Conservation (phyloP, 140 eudicot species). For the Stevia rebaudiana region DNA sequence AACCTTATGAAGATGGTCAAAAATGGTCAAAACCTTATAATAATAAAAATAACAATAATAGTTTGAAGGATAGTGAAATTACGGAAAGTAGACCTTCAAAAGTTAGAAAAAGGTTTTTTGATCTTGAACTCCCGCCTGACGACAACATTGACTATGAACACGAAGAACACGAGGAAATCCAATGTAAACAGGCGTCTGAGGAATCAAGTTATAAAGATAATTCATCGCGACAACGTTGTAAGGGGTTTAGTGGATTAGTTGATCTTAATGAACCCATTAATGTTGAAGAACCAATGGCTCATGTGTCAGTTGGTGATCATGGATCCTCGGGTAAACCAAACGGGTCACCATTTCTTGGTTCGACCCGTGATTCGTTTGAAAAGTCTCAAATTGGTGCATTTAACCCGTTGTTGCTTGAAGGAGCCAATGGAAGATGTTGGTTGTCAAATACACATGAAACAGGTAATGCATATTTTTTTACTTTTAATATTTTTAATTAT, state of each 20-base stretch:
- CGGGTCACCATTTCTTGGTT: conserved; percentile 3
- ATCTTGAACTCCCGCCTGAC: conserved; percentile 79
- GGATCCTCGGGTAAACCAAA: conserved; percentile 29
- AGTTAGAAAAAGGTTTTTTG: conserved; percentile 68
- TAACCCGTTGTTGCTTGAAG: too few species aligned
- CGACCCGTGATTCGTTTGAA: too few species aligned
- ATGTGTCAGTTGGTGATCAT: conserved; percentile 32
- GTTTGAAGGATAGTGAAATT: conserved; percentile 45
- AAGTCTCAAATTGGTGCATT: too few species aligned
- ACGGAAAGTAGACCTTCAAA: conserved; percentile 73
- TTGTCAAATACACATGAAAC: too few species aligned
- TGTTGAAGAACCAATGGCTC: not conserved
- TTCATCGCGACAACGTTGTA: conserved; percentile 31
- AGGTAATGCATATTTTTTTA: too few species aligned
- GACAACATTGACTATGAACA: conserved; percentile 45
- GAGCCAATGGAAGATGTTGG: too few species aligned
- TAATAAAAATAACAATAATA: not conserved
- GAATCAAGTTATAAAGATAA: conserved; percentile 19
- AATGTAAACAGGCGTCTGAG: too few species aligned
- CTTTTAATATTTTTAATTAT: too few species aligned
- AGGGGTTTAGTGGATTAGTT: conserved; percentile 45
- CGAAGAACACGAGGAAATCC: conserved; percentile 23
- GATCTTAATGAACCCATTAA: conserved; percentile 76
- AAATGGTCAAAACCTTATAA: conserved; percentile 59
- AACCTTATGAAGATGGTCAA: conserved; percentile 46